Conservation (phyloP, 176 grass and related monocot genomes). For the Tillandsia leiboldiana region DNA sequence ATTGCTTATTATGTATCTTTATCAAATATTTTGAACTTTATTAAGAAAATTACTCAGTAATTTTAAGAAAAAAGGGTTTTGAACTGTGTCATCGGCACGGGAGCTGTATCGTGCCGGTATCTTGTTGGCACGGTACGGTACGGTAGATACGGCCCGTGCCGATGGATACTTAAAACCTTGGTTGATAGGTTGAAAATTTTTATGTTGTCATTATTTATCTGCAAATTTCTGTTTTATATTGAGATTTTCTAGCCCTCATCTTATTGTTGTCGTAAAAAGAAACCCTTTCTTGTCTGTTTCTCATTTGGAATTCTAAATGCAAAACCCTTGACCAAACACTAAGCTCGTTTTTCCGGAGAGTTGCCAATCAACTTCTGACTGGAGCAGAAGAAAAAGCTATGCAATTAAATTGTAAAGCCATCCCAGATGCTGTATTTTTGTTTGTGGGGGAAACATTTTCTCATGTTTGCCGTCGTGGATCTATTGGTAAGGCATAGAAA, state of each 20-base stretch:
- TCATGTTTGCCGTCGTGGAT: conserved; percentile 75
- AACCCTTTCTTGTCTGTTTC: background rate
- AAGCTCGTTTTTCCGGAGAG: too few relatives aligned
- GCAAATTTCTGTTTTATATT: background rate
- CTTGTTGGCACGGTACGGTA: too few relatives aligned
- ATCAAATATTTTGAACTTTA: too few relatives aligned
- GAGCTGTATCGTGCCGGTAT: too few relatives aligned
- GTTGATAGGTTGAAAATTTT: background rate
- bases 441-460: conserved; percentile 86
- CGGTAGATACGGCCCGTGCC: too few relatives aligned
- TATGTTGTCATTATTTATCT: background rate
- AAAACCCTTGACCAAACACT: background rate
- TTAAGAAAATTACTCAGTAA: too few relatives aligned
- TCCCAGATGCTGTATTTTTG: conserved; percentile 34
- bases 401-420: conserved; percentile 10
- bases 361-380: too few relatives aligned
- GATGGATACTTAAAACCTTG: too few relatives aligned
- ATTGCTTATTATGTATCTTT: too few relatives aligned
- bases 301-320: conserved; percentile 9
- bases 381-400: too few relatives aligned
- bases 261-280: background rate
- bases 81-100: too few relatives aligned
- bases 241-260: background rate
- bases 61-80: too few relatives aligned
- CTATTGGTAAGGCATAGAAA: conserved; percentile 41